These are phyloP conservation scores for Microbotryum lychnidis-dioicae DNA, from an alignment of 1,284 basidiomycete genomes.

Conservation along the genomic window DNA sequence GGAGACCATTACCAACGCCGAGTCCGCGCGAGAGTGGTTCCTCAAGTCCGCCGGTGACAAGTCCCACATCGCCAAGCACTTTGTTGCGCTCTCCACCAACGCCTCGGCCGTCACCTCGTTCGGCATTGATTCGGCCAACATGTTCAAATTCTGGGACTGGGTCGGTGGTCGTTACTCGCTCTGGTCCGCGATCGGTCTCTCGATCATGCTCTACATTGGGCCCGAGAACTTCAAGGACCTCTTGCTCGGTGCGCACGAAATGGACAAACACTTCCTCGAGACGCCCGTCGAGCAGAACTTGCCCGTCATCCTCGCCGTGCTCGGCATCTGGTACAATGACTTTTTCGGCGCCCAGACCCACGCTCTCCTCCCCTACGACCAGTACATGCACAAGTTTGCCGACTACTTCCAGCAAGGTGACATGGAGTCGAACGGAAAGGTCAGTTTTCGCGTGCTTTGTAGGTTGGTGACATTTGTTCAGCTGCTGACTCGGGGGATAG, in stretches of 20 bases:
- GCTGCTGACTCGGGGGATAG: background rate
- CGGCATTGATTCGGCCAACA: conserved; percentile 84
- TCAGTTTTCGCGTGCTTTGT: background rate
- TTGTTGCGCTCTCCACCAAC: conserved; percentile 95
- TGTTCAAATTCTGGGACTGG: conserved; percentile 99
- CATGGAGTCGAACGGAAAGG: conserved; percentile 98
- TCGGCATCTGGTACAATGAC: conserved; percentile 98
- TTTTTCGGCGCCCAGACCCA: conserved; percentile 95
- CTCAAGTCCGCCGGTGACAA: conserved; percentile 71
- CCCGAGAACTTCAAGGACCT: conserved; percentile 89
- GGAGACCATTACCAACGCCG: conserved; percentile 98
- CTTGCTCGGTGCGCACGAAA: conserved; percentile 85
- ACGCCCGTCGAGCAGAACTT: conserved; percentile 83
- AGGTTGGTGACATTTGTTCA: background rate
- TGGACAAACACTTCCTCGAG: conserved; percentile 93
- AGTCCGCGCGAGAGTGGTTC: conserved; percentile 92
- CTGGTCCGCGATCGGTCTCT: conserved; percentile 95
- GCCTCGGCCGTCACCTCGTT: conserved; percentile 89
- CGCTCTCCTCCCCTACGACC: conserved; percentile 91
- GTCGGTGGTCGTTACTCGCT: conserved; percentile 96
- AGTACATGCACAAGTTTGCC: conserved; percentile 97
- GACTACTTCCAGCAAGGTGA: conserved; percentile 99
- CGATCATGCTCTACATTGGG: conserved; percentile 86
- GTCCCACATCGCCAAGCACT: conserved; percentile 94
- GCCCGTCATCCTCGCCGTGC: conserved; percentile 80